phyloP scores from a whole-genome alignment of 176 grass and related monocot genomes.

The Phragmites australis region DNA sequence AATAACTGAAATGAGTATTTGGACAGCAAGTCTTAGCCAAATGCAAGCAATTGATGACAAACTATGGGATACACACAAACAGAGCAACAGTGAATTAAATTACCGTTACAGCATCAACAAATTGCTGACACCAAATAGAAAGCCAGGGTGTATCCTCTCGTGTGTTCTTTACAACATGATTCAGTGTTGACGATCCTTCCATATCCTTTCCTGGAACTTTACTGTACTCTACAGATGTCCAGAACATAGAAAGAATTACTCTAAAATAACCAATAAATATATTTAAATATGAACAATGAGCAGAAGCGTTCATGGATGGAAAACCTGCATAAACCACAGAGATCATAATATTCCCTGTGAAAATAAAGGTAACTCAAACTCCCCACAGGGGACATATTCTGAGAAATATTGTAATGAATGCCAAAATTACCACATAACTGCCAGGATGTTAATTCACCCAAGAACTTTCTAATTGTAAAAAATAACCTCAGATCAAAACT shows the following conservation, averaged over 20 bases:
- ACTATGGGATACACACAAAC: neutral
- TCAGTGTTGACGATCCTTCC: constrained; percentile 42
- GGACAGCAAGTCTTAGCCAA: neutral
- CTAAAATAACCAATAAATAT: neutral
- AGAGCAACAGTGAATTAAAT: constrained; percentile 15
- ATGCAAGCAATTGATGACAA: neutral
- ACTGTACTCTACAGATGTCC: constrained; percentile 37
- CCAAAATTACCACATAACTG: neutral
- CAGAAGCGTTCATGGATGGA: neutral
- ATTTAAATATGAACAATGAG: neutral
- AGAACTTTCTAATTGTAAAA: neutral
- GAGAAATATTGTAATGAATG: neutral
- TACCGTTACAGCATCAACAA: constrained; percentile 65
- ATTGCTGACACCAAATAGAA: constrained; percentile 73
- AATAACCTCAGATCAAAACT: neutral
- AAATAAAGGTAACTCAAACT: neutral
- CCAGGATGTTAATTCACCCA: constrained; percentile 1
- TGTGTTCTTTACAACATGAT: constrained; percentile 26
- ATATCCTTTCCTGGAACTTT: constrained; percentile 59
- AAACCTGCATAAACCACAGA: neutral
- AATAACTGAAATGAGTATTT: neutral
- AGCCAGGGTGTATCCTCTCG: constrained; percentile 30
- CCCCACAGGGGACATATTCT: neutral
- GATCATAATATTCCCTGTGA: neutral
- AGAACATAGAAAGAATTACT: constrained; percentile 3